Conservation (phyloP, 805 yeast genomes). For the Metschnikowia noctiluminum region DNA sequence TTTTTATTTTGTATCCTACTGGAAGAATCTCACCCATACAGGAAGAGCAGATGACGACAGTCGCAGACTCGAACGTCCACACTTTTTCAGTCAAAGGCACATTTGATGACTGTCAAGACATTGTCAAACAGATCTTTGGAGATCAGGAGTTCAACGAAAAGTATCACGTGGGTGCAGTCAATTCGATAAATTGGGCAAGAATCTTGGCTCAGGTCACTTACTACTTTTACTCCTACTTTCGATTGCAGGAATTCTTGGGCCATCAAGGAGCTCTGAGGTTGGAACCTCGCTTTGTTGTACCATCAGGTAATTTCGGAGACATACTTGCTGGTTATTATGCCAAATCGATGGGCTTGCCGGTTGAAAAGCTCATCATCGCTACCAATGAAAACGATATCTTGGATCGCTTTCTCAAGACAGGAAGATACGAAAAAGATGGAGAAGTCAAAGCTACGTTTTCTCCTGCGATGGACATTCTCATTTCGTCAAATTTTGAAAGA, state of each 20-base stretch:
- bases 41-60: constrained; percentile 98
- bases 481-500: constrained; percentile 95
- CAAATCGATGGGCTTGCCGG: constrained; percentile 90
- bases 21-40: constrained; percentile 97
- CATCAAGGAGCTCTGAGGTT: constrained; percentile 5
- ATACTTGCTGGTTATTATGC: constrained; percentile 96
- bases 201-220: constrained; percentile 96
- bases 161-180: constrained; percentile 95
- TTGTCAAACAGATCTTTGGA: constrained; percentile 89
- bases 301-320: constrained; percentile 98
- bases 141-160: constrained; percentile 82
- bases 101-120: constrained; percentile 97
- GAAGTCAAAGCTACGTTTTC: constrained; percentile 85
- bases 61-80: constrained; percentile 87
- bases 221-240: constrained; percentile 90
- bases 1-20: constrained; percentile 92
- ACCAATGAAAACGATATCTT: constrained; percentile 95
- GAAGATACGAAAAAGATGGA: constrained; percentile 72
- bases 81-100: constrained; percentile 94
- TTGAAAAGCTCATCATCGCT: constrained; percentile 83
- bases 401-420: constrained; percentile 86
- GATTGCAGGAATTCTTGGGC: constrained; percentile 42
- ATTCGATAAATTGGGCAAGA: constrained; percentile 99
- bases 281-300: constrained; percentile 83
- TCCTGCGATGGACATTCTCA: constrained; percentile 98